These are phyloP conservation scores for Verticillium albo-atrum DNA, from an alignment of 2,329 filamentous ascomycete genomes.

Conservation along the genomic window DNA sequence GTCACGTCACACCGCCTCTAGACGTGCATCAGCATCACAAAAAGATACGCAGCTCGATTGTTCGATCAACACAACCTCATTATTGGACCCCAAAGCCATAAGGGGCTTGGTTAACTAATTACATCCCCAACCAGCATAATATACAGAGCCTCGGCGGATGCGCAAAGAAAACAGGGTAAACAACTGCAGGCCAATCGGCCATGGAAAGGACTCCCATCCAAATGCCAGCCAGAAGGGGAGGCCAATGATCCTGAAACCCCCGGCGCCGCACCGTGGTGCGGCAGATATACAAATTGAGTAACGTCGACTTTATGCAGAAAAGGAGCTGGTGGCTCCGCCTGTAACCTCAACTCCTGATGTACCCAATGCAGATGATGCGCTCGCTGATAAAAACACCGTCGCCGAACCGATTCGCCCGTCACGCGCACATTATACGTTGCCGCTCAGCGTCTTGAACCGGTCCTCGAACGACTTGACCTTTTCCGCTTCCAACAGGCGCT, in stretches of 20 bases:
- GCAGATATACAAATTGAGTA: neutral
- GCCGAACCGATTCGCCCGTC: neutral
- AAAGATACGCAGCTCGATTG: neutral
- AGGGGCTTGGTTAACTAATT: neutral
- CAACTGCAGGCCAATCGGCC: neutral
- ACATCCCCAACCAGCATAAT: neutral
- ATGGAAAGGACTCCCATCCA: neutral
- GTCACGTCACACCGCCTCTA: neutral
- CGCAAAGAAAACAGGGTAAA: neutral
- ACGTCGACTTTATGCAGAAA: neutral
- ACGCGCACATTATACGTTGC: slow-evolving; percentile 9
- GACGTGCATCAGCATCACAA: neutral
- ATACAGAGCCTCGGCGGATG: neutral
- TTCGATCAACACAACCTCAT: neutral
- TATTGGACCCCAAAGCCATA: neutral
- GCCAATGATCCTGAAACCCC: neutral
- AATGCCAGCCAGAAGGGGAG: neutral
- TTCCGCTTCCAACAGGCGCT: slow-evolving; percentile 62
- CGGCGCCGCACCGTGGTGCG: neutral
- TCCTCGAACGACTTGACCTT: slow-evolving; percentile 47
- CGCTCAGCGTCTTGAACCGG: slow-evolving; percentile 28
- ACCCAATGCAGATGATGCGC: neutral
- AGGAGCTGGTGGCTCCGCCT: neutral
- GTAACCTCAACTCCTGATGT: neutral
- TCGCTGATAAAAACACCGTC: neutral